Conservation (phyloP, 208 protist genomes). For the Chromosphaera perkinsii region DNA sequence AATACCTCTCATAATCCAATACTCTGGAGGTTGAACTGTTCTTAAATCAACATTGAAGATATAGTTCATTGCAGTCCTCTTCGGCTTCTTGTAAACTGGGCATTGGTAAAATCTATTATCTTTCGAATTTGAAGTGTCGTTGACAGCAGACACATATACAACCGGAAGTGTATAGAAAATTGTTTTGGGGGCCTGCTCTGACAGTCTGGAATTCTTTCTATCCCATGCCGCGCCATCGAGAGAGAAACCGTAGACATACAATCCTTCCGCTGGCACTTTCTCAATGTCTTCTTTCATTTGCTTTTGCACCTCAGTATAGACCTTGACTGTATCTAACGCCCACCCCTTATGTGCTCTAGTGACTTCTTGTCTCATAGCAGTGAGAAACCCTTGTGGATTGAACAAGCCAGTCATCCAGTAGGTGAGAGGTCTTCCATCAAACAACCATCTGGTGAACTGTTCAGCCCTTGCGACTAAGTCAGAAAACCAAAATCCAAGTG, state of each 20-base stretch:
- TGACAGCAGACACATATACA: conserved; percentile 83
- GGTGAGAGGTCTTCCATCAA: conserved; percentile 74
- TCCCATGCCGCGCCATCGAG: conserved; percentile 93
- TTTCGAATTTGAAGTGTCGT: conserved; percentile 60
- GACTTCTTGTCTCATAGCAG: conserved; percentile 91
- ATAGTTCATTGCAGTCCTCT: conserved; percentile 87
- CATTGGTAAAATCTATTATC: conserved; percentile 77
- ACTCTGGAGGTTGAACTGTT: conserved; percentile 71
- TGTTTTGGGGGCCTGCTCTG: conserved; percentile 77
- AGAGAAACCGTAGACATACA: conserved; percentile 93
- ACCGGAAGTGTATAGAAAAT: conserved; percentile 88
- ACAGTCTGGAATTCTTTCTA: conserved; percentile 60
- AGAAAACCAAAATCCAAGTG: conserved; percentile 91
- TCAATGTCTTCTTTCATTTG: conserved; percentile 68
- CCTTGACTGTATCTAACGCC: conserved; percentile 91
- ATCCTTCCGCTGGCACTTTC: conserved; percentile 73
- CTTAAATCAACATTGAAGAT: conserved; percentile 90
- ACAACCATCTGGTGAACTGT: conserved; percentile 82
- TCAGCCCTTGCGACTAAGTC: conserved; percentile 84
- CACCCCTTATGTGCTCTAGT: conserved; percentile 70
- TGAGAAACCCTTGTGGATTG: conserved; percentile 95
- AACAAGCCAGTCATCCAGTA: conserved; percentile 97
- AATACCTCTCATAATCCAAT: conserved; percentile 92
- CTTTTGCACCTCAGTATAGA: conserved; percentile 74
- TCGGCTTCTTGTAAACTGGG: conserved; percentile 93